phyloP scores from a whole-genome alignment of 108 stramenopile species.

The Pseudonitzschia pungens region DNA sequence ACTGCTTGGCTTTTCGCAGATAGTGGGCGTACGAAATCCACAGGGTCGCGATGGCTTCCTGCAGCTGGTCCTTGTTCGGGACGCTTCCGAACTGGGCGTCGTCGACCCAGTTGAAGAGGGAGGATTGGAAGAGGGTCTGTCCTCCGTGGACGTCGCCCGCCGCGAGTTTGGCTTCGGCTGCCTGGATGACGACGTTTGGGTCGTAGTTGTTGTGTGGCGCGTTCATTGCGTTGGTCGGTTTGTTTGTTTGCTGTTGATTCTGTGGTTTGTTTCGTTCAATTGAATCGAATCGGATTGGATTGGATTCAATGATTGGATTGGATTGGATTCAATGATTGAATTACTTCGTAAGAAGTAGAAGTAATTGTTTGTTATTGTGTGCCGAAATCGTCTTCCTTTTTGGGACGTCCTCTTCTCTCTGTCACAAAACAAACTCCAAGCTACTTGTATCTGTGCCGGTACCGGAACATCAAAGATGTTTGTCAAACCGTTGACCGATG shows the following conservation, averaged over 20 bases:
- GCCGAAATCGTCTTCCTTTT: too few relatives aligned
- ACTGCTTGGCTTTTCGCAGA: conserved; percentile 63
- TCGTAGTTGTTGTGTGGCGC: conserved; percentile 32
- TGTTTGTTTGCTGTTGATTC: not conserved
- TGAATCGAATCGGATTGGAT: too few relatives aligned
- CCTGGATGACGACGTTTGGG: conserved; percentile 56
- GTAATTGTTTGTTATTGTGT: too few relatives aligned
- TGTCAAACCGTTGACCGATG: too few relatives aligned
- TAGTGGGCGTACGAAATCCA: conserved; percentile 81
- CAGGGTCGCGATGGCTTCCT: conserved; percentile 66
- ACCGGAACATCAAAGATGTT: too few relatives aligned
- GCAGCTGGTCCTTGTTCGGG: conserved; percentile 34
- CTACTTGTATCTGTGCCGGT: too few relatives aligned
- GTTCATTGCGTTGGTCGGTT: not conserved
- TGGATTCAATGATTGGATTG: too few relatives aligned
- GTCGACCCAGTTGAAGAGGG: conserved; percentile 86
- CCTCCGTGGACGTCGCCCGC: conserved; percentile 50
- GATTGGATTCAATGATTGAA: too few relatives aligned
- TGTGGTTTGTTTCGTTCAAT: too few relatives aligned
- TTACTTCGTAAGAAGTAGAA: too few relatives aligned
- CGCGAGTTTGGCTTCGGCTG: conserved; percentile 57
- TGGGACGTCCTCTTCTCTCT: too few relatives aligned
- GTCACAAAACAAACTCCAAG: too few relatives aligned
- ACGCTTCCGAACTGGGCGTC: conserved; percentile 70
- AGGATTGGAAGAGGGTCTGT: conserved; percentile 70